A percentile compares a stretch with the other conserved stretches of the same genome.
Conservation (phyloP, 108 stramenopile species). For the Skeletonema potamos region DNA sequence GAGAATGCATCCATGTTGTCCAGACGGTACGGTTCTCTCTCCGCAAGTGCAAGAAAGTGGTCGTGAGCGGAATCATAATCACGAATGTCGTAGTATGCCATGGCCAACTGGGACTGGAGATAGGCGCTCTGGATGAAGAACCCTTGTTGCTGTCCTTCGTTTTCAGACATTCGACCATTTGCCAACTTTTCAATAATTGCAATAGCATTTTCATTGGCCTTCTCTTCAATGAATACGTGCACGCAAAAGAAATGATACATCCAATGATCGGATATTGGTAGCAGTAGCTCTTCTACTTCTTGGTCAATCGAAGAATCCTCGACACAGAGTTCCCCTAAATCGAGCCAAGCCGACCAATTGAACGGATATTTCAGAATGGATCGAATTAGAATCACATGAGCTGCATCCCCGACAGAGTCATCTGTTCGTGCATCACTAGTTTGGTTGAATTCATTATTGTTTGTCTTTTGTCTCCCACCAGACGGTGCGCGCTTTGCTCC, state of each 20-base stretch:
- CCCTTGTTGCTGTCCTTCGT: constrained; percentile 24
- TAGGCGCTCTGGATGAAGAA: constrained; percentile 77
- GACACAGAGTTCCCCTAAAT: constrained; percentile 73
- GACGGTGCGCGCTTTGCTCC: constrained; percentile 23
- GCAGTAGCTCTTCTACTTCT: constrained; percentile 58
- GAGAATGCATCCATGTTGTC: constrained; percentile 93
- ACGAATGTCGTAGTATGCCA: constrained; percentile 89
- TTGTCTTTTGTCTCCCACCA: neutral
- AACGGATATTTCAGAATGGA: constrained; percentile 79
- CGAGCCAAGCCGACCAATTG: constrained; percentile 98
- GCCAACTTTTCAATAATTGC: constrained; percentile 64
- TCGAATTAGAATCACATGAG: constrained; percentile 69
- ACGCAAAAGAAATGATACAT: constrained; percentile 91
- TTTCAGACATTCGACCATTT: constrained; percentile 39
- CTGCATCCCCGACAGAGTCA: constrained; percentile 15
- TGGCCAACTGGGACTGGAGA: constrained; percentile 71
- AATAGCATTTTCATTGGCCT: constrained; percentile 79
- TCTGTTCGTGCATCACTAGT: neutral
- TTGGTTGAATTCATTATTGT: neutral
- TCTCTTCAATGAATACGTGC: constrained; percentile 89
- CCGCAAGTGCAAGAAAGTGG: constrained; percentile 72
- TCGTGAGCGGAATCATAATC: constrained; percentile 89
- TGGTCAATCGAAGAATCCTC: constrained; percentile 65
- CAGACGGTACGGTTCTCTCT: constrained; percentile 84
- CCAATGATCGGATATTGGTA: constrained; percentile 60